Percentiles rank a stretch among this genome's conserved stretches.
Conservation (phyloP, 495 filamentous ascomycete genomes). For the Tuber indicum region DNA sequence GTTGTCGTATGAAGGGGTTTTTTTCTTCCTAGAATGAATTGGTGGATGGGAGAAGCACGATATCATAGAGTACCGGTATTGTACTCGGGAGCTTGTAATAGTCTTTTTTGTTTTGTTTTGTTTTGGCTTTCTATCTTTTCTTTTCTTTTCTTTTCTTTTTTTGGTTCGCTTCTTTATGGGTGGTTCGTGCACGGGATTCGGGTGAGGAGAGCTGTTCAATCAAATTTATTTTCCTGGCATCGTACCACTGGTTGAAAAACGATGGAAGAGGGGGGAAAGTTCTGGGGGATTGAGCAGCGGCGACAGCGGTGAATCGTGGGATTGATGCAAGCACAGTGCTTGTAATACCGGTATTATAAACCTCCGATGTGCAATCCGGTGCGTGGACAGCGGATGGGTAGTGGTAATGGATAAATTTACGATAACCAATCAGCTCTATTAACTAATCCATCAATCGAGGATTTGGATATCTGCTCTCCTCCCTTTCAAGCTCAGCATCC, state of each 20-base stretch:
- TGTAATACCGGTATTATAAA: not conserved
- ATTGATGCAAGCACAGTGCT: not conserved
- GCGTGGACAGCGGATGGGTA: too few species aligned
- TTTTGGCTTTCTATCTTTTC: not conserved
- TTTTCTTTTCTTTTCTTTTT: not conserved
- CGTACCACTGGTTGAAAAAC: not conserved
- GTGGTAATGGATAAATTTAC: not conserved
- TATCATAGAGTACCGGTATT: not conserved
- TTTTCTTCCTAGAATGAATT: not conserved
- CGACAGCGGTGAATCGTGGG: not conserved
- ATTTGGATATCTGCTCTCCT: too few species aligned
- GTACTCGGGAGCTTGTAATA: not conserved
- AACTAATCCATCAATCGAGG: too few species aligned
- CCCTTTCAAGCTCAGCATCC: too few species aligned
- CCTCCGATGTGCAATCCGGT: not conserved
- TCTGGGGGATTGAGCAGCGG: not conserved
- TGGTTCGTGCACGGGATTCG: not conserved
- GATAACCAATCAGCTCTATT: not conserved
- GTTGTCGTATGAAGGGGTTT: not conserved
- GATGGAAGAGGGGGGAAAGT: not conserved
- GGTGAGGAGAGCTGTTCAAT: too few species aligned
- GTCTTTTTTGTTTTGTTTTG: not conserved
- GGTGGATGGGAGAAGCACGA: not conserved
- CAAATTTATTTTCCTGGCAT: too few species aligned
- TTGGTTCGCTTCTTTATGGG: not conserved